Base-by-base conservation (phyloP, 2,329 filamentous ascomycete genomes). In the Stagonosporopsis vannaccii region DNA sequence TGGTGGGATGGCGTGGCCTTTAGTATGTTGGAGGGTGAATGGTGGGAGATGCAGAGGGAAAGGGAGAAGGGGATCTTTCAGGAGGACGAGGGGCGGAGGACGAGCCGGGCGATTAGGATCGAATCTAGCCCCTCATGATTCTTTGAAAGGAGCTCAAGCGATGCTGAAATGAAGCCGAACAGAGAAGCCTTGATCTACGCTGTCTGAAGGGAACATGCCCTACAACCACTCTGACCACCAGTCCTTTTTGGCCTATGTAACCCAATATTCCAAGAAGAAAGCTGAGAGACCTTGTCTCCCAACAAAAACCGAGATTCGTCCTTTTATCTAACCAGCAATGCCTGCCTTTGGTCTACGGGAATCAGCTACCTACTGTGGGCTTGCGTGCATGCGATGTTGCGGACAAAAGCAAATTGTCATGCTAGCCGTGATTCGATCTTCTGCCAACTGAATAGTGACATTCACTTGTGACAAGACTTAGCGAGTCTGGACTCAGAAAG, bases 1-100 rank as follows among this genome's bases (percentile, higher is more conserved):
- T 84, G 67, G 58, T 74, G 70, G 69, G 69, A 73, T 69, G 53
- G 58, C 0, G 28, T 73, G 1, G 58, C 58, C 28, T 44, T 70
- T n/a, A 65, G 68, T 4, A 67, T 74, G 64, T 39, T 74, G 55
- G 69, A 71, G 35, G 23, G 60, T 13, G 69, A 73, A 56, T 74
- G 69, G 69, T 49, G 61, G 60, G 59, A 9, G 12, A 17, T 62
- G 43, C 37, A 56, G 49, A 40, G 23, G 19, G 35, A 51, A 37
- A 40, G 32, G 35, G 46, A 56, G 30, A 42, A 44, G 30, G 17
- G 19, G 17, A 17, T 11, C 11, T 26, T 11, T 30, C 43, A 49
- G 17, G 40, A 36, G 1, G 22, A 19, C 3, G 40, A 44, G 37
- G 25, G 15, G 6, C 20, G 44, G 4, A 45, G 44, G 22, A 54